phyloP scores from a whole-genome alignment of 73 alveolate species.

The Paraurostyla sp. region DNA sequence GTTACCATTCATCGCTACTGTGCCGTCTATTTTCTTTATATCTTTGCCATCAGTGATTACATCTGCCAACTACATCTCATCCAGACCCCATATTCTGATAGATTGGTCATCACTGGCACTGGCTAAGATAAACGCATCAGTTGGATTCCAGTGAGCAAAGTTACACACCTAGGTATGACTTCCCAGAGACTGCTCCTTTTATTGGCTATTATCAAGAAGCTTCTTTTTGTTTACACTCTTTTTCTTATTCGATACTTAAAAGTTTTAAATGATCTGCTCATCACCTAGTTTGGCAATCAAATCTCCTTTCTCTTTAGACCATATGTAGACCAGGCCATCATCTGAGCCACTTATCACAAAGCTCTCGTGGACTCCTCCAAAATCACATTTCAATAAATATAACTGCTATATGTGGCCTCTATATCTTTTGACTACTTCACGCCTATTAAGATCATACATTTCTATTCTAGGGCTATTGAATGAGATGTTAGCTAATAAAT shows the following conservation, averaged over 20 bases:
- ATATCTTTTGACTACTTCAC: conserved; percentile 67
- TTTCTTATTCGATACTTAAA: neutral
- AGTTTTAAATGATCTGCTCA: conserved; percentile 12
- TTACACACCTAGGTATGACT: conserved; percentile 73
- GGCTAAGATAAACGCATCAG: conserved; percentile 63
- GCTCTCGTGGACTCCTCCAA: conserved; percentile 82
- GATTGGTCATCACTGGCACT: conserved; percentile 80
- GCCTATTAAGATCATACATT: conserved; percentile 73
- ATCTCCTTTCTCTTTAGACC: conserved; percentile 74
- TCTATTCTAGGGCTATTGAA: conserved; percentile 64
- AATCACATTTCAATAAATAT: conserved; percentile 77
- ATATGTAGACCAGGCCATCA: conserved; percentile 73
- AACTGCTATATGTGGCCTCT: conserved; percentile 74
- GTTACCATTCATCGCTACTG: neutral
- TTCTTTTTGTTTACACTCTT: neutral
- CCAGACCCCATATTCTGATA: conserved; percentile 73
- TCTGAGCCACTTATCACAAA: conserved; percentile 84
- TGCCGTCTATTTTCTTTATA: conserved; percentile 6
- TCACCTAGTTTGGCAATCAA: neutral
- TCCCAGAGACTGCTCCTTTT: neutral
- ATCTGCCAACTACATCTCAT: neutral
- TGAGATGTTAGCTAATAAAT: conserved; percentile 72
- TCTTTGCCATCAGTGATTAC: conserved; percentile 10
- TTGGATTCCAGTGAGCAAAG: conserved; percentile 62
- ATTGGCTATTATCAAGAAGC: neutral